Conservation (phyloP, 2,329 filamentous ascomycete genomes). For the Ciborinia camelliae region DNA sequence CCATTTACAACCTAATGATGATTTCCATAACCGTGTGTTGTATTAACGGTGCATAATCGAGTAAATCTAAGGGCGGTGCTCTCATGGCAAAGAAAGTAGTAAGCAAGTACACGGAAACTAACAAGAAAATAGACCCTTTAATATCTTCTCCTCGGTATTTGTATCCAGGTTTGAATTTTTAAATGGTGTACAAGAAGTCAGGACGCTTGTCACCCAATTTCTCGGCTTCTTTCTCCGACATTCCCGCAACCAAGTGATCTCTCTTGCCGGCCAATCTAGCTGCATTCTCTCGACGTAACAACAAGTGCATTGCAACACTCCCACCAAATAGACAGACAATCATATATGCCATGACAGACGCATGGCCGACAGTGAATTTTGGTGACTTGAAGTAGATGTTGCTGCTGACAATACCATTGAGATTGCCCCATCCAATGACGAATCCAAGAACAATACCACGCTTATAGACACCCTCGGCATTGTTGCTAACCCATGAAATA, state of each 20-base stretch:
- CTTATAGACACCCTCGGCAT: conserved; percentile 86
- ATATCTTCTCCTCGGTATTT: neutral
- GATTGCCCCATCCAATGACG: conserved; percentile 87
- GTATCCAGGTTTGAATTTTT: neutral
- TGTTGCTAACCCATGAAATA: conserved; percentile 83
- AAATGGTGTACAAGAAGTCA: conserved; percentile 67
- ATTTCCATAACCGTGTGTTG: neutral
- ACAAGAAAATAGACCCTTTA: neutral
- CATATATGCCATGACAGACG: conserved; percentile 70
- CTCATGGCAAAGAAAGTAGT: neutral
- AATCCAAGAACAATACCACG: conserved; percentile 80
- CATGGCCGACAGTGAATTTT: conserved; percentile 67
- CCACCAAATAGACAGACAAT: conserved; percentile 64
- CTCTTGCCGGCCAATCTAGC: conserved; percentile 60
- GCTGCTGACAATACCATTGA: conserved; percentile 59
- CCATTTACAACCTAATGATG: neutral
- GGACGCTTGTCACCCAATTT: conserved; percentile 66
- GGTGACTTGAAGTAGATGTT: conserved; percentile 66
- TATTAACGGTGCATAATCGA: neutral
- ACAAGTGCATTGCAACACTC: conserved; percentile 60
- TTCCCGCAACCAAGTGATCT: conserved; percentile 61
- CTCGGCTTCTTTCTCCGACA: conserved; percentile 58
- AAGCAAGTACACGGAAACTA: neutral
- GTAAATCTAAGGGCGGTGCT: neutral
- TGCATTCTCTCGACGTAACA: conserved; percentile 65